These are phyloP conservation scores for Persicaria tinctoria DNA, from an alignment of 148 eudicot species.

Conservation along the genomic window DNA sequence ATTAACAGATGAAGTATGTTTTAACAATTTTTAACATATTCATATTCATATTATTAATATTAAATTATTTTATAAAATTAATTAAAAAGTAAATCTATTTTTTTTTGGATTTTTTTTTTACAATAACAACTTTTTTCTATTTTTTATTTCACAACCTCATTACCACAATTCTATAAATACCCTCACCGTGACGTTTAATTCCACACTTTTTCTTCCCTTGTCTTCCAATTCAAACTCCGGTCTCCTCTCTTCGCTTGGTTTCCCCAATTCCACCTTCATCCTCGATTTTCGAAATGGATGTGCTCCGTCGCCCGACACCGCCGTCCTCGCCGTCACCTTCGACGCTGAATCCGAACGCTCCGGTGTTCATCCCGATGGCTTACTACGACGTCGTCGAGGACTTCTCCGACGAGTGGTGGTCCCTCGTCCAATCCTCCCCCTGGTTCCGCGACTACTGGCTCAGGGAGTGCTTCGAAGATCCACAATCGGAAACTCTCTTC, in stretches of 20 bases:
- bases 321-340: conserved; percentile 19
- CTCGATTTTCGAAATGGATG: not conserved
- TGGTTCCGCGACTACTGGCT: conserved; percentile 92
- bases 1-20: too few species aligned
- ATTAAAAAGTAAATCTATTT: too few species aligned
- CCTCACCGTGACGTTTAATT: not conserved
- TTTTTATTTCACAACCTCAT: too few species aligned
- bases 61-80: too few species aligned
- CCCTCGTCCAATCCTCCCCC: conserved; percentile 66
- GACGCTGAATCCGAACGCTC: conserved; percentile 67
- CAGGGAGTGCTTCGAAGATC: conserved; percentile 49
- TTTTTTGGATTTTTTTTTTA: too few species aligned
- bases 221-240: not conserved
- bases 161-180: not conserved
- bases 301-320: not conserved
- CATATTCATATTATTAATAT: too few species aligned
- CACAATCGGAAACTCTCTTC: conserved; percentile 20
- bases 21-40: too few species aligned
- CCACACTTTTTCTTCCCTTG: not conserved
- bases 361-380: conserved; percentile 67
- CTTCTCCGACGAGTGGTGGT: conserved; percentile 85
- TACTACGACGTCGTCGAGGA: conserved; percentile 67
- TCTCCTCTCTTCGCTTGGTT: conserved; percentile 2
- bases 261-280: not conserved
- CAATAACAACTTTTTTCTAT: too few species aligned